A percentile compares a stretch with the other conserved stretches of the same genome.
phyloP scores from a whole-genome alignment of 1,284 basidiomycete species.

The Rhodotorula sp. region DNA sequence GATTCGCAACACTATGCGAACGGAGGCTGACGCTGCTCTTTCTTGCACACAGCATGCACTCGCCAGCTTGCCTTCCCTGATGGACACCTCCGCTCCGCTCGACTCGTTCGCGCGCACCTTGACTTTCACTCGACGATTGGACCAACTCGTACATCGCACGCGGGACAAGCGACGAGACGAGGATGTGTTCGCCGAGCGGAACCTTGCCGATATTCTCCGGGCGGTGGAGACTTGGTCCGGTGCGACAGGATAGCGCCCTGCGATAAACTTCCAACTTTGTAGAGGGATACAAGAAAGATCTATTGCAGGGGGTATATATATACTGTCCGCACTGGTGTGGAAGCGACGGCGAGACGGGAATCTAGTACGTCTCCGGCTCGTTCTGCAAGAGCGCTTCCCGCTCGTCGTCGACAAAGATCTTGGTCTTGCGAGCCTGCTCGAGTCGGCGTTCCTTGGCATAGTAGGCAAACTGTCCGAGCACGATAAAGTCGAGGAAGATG shows the following conservation, averaged over 20 bases:
- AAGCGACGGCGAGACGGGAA: background rate
- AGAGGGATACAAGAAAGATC: background rate
- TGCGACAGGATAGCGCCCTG: background rate
- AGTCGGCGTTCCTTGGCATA: constrained; percentile 18
- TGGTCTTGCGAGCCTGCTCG: constrained; percentile 6
- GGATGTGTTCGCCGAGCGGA: constrained; percentile 12
- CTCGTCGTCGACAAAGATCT: constrained; percentile 18
- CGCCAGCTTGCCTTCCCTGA: constrained; percentile 7
- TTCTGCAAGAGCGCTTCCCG: background rate
- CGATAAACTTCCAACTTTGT: background rate
- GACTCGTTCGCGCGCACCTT: constrained; percentile 17
- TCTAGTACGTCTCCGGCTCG: constrained; percentile 1
- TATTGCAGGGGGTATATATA: constrained; percentile 1
- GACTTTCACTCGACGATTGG: constrained; percentile 12
- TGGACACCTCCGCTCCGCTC: background rate
- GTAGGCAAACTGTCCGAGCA: constrained; percentile 31
- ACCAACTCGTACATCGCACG: constrained; percentile 5
- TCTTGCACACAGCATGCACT: constrained; percentile 7
- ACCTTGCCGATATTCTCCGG: background rate
- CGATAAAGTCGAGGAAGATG: constrained; percentile 45
- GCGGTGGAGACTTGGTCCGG: background rate
- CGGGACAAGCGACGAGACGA: constrained; percentile 11
- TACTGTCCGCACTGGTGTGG: background rate
- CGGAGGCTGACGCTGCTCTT: background rate
- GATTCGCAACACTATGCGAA: no score